Conservation (phyloP, 1,139 yeast genomes). For the Casaregolazyma lundiana region DNA sequence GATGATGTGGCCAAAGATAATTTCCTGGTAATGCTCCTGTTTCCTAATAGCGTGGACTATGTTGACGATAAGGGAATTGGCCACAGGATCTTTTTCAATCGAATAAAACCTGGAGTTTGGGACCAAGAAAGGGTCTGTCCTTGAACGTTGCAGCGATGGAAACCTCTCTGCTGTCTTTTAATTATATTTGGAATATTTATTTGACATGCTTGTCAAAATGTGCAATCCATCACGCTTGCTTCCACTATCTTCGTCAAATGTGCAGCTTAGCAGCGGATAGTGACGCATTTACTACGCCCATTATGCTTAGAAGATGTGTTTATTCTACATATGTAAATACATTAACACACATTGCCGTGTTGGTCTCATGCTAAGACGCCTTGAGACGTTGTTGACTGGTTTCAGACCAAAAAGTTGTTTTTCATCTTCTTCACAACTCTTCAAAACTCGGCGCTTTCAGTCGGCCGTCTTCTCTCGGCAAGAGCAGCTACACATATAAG, state of each 20-base stretch:
- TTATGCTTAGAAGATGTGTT: neutral
- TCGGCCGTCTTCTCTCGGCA: neutral
- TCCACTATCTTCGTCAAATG: too few relatives aligned
- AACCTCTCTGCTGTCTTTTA: too few relatives aligned
- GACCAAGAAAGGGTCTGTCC: constrained; percentile 76
- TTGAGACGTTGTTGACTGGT: neutral
- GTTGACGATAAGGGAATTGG: constrained; percentile 43
- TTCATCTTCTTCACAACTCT: neutral
- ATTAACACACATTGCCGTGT: neutral
- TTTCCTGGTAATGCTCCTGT: constrained; percentile 65
- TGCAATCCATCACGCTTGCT: too few relatives aligned
- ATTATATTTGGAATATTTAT: too few relatives aligned
- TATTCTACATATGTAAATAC: neutral
- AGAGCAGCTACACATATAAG: neutral
- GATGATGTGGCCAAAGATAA: constrained; percentile 65
- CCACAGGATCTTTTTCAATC: constrained; percentile 42
- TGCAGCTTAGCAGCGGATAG: too few relatives aligned
- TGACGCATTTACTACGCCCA: neutral
- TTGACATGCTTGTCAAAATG: too few relatives aligned
- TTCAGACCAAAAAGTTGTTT: neutral
- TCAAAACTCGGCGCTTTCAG: neutral
- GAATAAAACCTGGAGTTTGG: constrained; percentile 53
- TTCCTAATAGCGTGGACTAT: constrained; percentile 69
- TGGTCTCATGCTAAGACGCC: neutral
- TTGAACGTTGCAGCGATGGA: constrained; percentile 11